Conservation (phyloP, 2,329 filamentous ascomycete genomes). For the Stemphylium vesicarium region DNA sequence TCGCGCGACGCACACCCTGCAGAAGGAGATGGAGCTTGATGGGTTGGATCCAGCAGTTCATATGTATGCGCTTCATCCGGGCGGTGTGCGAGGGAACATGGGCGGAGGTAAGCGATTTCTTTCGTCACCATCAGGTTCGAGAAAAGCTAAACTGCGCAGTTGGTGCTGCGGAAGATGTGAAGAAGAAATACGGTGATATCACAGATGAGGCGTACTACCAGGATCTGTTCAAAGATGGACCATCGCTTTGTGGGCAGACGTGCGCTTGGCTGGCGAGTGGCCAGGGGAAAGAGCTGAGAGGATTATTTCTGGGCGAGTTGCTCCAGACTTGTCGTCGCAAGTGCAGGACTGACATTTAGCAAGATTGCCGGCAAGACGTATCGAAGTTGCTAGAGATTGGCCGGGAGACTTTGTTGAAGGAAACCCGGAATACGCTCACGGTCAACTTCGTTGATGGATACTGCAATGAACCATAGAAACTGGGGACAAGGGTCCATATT, state of each 20-base stretch:
- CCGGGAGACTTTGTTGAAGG: conserved; percentile 33
- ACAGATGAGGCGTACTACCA: conserved; percentile 34
- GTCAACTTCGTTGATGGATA: conserved; percentile 43
- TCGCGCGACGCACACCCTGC: conserved; percentile 39
- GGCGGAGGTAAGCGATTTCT: conserved; percentile 31
- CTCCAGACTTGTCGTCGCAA: accelerated
- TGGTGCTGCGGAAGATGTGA: conserved; percentile 28
- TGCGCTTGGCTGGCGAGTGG: conserved; percentile 39
- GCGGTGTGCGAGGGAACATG: conserved; percentile 36
- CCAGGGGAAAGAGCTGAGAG: conserved; percentile 36
- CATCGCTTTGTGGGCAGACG: conserved; percentile 38
- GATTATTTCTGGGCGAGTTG: conserved; percentile 32
- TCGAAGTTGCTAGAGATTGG: conserved; percentile 29
- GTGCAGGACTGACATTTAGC: neutral
- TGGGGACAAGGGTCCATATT: neutral
- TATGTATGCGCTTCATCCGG: conserved; percentile 41
- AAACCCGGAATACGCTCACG: conserved; percentile 35
- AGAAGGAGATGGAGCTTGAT: conserved; percentile 39
- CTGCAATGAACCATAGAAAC: conserved; percentile 34
- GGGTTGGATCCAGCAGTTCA: conserved; percentile 35
- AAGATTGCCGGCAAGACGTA: conserved; percentile 42
- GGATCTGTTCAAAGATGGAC: conserved; percentile 36
- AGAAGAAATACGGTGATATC: conserved; percentile 36
- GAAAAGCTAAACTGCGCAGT: conserved; percentile 20
- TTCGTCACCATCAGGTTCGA: accelerated